Conservation (phyloP, 495 filamentous ascomycete genomes). For the Neurospora sublineolata region DNA sequence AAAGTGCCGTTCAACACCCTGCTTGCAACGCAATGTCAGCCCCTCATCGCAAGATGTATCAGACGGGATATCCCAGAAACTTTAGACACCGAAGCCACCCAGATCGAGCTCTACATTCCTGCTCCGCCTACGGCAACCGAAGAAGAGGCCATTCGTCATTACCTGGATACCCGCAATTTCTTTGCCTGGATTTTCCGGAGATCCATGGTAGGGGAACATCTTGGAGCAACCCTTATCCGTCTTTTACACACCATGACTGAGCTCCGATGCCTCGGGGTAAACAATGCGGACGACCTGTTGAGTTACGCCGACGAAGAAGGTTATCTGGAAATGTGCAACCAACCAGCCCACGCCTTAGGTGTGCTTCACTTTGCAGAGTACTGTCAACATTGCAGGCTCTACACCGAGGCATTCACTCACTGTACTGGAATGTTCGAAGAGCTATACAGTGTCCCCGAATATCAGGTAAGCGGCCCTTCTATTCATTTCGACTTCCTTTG, state of each 20-base stretch:
- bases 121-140: slow-evolving; percentile 38
- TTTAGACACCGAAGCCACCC: slow-evolving; percentile 4
- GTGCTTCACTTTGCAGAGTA: slow-evolving; percentile 51
- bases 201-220: slow-evolving; percentile 47
- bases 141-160: slow-evolving; percentile 41
- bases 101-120: slow-evolving; percentile 51
- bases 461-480: slow-evolving; percentile 31
- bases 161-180: slow-evolving; percentile 56
- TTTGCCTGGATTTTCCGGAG: slow-evolving; percentile 52
- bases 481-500: neutral
- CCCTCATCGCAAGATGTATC: slow-evolving; percentile 41
- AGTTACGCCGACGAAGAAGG: slow-evolving; percentile 47
- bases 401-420: slow-evolving; percentile 54
- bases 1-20: slow-evolving; percentile 41
- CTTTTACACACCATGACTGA: slow-evolving; percentile 48
- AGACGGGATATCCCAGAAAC: slow-evolving; percentile 16
- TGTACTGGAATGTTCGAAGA: slow-evolving; percentile 55
- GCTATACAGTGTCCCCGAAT: slow-evolving; percentile 40
- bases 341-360: slow-evolving; percentile 47
- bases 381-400: slow-evolving; percentile 42
- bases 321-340: slow-evolving; percentile 49
- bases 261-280: slow-evolving; percentile 32
- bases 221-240: slow-evolving; percentile 45
- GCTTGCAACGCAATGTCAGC: slow-evolving; percentile 37
- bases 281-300: slow-evolving; percentile 42